Evolutionary conservation across 768 basidiomycete species (phyloP).

Genomic region (Pisolithus microcarpus): DNA sequence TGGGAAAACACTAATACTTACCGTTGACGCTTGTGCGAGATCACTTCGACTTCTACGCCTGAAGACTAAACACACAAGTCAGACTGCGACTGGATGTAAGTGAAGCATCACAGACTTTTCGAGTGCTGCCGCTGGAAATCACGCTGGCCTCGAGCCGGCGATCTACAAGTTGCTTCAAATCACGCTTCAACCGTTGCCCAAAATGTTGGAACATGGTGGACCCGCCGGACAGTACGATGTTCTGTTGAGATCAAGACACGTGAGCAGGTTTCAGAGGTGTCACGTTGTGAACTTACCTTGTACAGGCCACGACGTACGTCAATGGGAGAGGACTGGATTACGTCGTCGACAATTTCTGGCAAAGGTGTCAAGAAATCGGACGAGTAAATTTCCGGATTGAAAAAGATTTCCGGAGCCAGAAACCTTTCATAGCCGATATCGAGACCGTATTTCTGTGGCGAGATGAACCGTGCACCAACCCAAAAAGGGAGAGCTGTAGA

Average conservation of each 20-base stretch:
- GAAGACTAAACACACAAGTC: constrained; percentile 54
- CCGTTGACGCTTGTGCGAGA: constrained; percentile 96
- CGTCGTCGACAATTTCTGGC: constrained; percentile 91
- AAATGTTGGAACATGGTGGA: constrained; percentile 99
- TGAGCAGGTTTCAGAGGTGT: neutral
- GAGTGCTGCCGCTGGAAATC: constrained; percentile 61
- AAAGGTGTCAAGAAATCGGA: constrained; percentile 96
- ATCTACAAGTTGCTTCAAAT: constrained; percentile 91
- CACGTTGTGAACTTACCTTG: constrained; percentile 48
- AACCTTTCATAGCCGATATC: constrained; percentile 99
- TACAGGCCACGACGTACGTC: constrained; percentile 95
- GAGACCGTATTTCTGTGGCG: constrained; percentile 74
- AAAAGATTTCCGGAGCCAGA: constrained; percentile 98
- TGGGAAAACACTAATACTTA: constrained; percentile 26
- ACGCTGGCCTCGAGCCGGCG: constrained; percentile 76
- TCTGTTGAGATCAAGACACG: constrained; percentile 39
- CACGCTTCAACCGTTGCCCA: constrained; percentile 92
- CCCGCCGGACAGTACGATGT: constrained; percentile 94
- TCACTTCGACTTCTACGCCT: constrained; percentile 96
- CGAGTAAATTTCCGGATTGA: constrained; percentile 98
- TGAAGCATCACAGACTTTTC: constrained; percentile 48
- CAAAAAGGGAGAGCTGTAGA: neutral
- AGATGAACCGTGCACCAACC: constrained; percentile 4
- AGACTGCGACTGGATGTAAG: neutral
- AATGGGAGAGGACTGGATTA: constrained; percentile 93